A percentile compares a stretch with the other conserved stretches of the same genome.
These are phyloP conservation scores for Starmerella lactis-condensi DNA, from an alignment of 805 yeast genomes.

Conservation along the genomic window DNA sequence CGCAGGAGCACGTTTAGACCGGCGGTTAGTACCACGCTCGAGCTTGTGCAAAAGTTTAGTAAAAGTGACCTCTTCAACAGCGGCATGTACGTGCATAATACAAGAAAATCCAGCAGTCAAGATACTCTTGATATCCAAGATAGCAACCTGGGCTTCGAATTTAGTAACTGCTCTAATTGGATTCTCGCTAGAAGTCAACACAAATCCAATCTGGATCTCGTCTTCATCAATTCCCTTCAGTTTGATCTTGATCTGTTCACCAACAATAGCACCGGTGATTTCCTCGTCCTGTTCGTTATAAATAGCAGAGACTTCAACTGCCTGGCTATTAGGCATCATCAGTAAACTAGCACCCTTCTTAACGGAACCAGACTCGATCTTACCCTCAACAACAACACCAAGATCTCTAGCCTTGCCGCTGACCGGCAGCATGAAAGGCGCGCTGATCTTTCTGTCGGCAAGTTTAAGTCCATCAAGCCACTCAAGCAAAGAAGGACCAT, in stretches of 20 bases:
- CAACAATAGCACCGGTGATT: conserved; percentile 74
- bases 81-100: conserved; percentile 97
- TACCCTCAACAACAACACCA: conserved; percentile 97
- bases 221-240: conserved; percentile 95
- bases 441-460: conserved; percentile 70
- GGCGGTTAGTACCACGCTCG: conserved; percentile 92
- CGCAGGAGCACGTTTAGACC: conserved; percentile 91
- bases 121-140: conserved; percentile 88
- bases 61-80: conserved; percentile 84
- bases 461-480: conserved; percentile 68
- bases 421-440: conserved; percentile 94
- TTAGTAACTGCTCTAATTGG: conserved; percentile 83
- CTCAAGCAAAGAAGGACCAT: conserved; percentile 81
- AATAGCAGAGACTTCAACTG: conserved; percentile 70
- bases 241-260: conserved; percentile 91
- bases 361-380: conserved; percentile 87
- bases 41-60: conserved; percentile 72
- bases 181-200: conserved; percentile 61
- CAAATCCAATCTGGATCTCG: conserved; percentile 81
- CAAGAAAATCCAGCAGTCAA: conserved; percentile 90
- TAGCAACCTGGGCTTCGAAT: conserved; percentile 91
- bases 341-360: conserved; percentile 58
- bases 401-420: conserved; percentile 88
- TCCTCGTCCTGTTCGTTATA: conserved; percentile 93
- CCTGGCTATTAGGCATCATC: conserved; percentile 78